Base-by-base conservation (phyloP, 495 filamentous ascomycete genomes). In the Hypoxylon lenormandii region DNA sequence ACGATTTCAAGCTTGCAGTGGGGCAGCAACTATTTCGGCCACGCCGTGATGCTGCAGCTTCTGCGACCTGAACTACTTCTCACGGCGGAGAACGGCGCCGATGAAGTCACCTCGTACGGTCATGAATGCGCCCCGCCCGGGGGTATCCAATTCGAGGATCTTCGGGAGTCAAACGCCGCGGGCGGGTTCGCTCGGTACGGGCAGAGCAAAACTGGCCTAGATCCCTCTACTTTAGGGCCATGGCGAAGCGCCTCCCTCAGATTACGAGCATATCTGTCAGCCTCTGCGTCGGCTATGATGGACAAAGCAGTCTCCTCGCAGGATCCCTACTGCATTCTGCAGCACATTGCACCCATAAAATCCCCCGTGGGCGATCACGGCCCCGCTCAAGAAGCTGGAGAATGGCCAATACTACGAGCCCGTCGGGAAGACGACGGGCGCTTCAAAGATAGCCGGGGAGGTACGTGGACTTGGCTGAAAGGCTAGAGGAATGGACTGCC, bases 201-300 rank as follows among this genome's bases (percentile, higher is more conserved):
- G 0, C 84, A 90, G 40, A 83, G 80, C 65, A 92, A 92, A 94
- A 76, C 80, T 91, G 3, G 87, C 90, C 12, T 90, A 90, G 66
- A 82, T 91, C 13, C 13, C 76, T 91, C 2, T 88, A 85, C 60
- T 81, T 85, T 0, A 67, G 76, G 2, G 84, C 90, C 66, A 79
- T 94, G 12, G 86, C 87, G 0, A 76, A 77, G 13, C 82, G 83
- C 2, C 81, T 90, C 70, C 87, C 87, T 0, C 74, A 81, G 28
- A 84, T 91, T 45, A 82, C 78, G 0, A 82, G 80, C 8, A 78
- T 89, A 0, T 69, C 88, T 0, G 80, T 92, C 0, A 89, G 93
- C 55, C 92, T 92, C 0, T 91, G 92, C 5, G 68, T 87, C 0
- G 85, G 92, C 66, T 92, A 26, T 5, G 2, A 26, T 5, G 23